Base-by-base conservation (phyloP, 1,284 basidiomycete species). In the Vanrija pseudolonga region DNA sequence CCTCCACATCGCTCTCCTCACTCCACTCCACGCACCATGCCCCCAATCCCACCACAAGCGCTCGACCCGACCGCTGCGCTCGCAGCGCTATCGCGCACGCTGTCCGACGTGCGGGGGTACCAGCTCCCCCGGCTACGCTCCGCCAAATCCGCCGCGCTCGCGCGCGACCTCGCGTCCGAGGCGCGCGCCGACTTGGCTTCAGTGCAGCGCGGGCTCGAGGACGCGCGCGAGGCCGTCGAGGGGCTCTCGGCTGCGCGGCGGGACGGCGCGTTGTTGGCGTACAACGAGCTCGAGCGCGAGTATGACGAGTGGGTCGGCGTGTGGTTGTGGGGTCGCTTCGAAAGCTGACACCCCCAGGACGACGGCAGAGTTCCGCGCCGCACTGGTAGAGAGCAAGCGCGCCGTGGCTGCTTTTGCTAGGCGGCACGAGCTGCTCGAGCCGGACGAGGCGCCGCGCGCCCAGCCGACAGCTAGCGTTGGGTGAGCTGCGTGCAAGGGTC, bases 91-190 rank as follows among this genome's bases (percentile, higher is more conserved):
- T 77, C 81, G 44, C 78, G 88, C 38, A 80, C 83, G 6, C 78
- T 84, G 57, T 79, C 75, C 6, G 88, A 91, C 70, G 71, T 94
- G 7, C 65, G 77, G 5, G 78, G 84, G 9, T 85, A 84, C 64
- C 88, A 90, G 71, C 80, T 95, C 38, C 87, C 89, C 0, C 83
- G 88, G 6, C 77, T 94, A 47, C 78, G 80, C 8, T 69, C 77
- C 45, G 91, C 87, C 68, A 77, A 72, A 12, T 88, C 86, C 0
- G 85, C 89, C 2, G 73, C 88, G 6, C 67, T 83, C 6, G 89
- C 92, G 63, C 86, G 89, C 66, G 82, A 84, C 48, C 80, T 88
- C 49, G 84, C 84, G 0, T 83, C 83, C 3, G 89, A 90, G 68
- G 71, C 92, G 53, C 79, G 87, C 32, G 85, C 86, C 51, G 90